Conservation (phyloP, 2,329 filamentous ascomycete species). For the Botrytis fragariae region DNA sequence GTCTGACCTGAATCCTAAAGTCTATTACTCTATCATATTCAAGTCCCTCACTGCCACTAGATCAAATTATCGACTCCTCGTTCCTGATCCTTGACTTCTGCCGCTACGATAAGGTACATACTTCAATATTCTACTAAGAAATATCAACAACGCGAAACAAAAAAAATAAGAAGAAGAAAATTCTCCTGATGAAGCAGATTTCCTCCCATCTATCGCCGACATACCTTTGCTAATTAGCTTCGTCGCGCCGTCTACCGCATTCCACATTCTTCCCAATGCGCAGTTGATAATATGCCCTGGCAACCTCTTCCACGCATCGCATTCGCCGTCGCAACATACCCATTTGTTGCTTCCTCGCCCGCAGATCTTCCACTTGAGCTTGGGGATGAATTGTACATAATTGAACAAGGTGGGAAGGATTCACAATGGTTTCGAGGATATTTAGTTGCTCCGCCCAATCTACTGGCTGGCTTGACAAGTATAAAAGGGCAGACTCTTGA, state of each 20-base stretch:
- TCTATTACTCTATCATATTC: background rate
- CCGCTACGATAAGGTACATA: background rate
- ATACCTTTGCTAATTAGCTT: conserved; percentile 6
- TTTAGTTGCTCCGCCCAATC: conserved; percentile 86
- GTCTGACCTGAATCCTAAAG: background rate
- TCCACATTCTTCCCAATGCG: conserved; percentile 19
- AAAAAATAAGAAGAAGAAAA: background rate
- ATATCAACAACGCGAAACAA: background rate
- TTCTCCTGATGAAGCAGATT: conserved; percentile 11
- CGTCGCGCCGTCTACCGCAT: conserved; percentile 1
- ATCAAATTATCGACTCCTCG: background rate
- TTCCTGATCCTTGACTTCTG: background rate
- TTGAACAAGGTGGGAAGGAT: conserved; percentile 84
- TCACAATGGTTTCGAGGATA: conserved; percentile 95
- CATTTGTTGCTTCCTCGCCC: conserved; percentile 81
- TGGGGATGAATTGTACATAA: conserved; percentile 97
- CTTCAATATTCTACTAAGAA: background rate
- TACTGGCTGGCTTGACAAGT: conserved; percentile 87
- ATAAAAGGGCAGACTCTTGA: conserved; percentile 91
- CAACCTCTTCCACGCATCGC: conserved; percentile 94
- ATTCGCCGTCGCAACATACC: conserved; percentile 94
- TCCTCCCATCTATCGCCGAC: conserved; percentile 6
- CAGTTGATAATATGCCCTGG: conserved; percentile 72
- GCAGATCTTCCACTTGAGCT: conserved; percentile 95
- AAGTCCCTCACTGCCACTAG: background rate